Conservation (phyloP, 2,329 filamentous ascomycete species). For the Podosphaera aphanis region DNA sequence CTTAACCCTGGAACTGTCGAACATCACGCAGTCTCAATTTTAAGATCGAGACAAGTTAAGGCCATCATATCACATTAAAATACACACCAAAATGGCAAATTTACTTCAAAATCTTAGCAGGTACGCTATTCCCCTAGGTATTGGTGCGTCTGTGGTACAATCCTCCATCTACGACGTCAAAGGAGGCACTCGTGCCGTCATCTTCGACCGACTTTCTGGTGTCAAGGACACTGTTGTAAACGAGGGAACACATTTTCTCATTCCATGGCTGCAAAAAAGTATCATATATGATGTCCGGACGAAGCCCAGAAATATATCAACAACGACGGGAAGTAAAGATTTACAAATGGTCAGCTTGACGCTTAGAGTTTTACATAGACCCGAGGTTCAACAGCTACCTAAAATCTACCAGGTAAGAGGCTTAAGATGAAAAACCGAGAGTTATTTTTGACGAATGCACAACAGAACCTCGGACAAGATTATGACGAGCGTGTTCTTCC, state of each 20-base stretch:
- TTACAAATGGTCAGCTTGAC: slow-evolving; percentile 99
- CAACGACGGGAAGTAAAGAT: slow-evolving; percentile 95
- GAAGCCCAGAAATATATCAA: slow-evolving; percentile 90
- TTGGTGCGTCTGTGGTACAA: slow-evolving; percentile 44
- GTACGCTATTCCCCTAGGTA: slow-evolving; percentile 48
- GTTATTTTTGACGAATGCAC: slow-evolving; percentile 1
- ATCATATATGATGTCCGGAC: slow-evolving; percentile 95
- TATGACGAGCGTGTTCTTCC: slow-evolving; percentile 97
- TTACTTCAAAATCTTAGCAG: slow-evolving; percentile 38
- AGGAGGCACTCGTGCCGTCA: slow-evolving; percentile 82
- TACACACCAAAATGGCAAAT: slow-evolving; percentile 20
- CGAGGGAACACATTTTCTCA: slow-evolving; percentile 88
- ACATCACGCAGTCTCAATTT: no score
- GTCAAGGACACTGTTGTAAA: slow-evolving; percentile 84
- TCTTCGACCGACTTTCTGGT: slow-evolving; percentile 82
- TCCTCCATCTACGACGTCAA: slow-evolving; percentile 90
- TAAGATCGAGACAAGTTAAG: no score
- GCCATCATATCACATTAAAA: neutral
- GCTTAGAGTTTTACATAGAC: slow-evolving; percentile 78
- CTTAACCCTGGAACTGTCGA: no score
- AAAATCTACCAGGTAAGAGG: slow-evolving; percentile 85
- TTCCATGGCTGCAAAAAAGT: slow-evolving; percentile 86
- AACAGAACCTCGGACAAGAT: slow-evolving; percentile 80
- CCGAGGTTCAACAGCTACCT: slow-evolving; percentile 74
- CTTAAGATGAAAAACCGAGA: neutral